Base-by-base conservation (phyloP, 495 filamentous ascomycete genomes). In the Annulohypoxylon stygium region DNA sequence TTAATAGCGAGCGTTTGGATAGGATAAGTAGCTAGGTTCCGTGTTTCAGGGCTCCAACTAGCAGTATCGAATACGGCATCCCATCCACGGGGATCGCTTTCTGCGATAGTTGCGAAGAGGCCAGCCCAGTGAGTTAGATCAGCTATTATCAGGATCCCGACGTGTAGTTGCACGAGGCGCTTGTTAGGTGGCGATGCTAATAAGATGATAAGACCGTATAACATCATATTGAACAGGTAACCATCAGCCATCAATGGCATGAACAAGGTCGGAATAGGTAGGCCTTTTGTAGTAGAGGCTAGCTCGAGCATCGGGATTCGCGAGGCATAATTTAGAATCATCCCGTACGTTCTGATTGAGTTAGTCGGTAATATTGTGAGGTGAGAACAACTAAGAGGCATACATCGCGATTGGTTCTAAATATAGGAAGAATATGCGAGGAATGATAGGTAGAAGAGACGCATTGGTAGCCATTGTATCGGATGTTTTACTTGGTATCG, bases 201-300 rank as follows among this genome's bases (percentile, higher is more conserved):
- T 76, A 83, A 78, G 51, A 82, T 81, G 18, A 81, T 70, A 7
- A 84, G 70, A 18, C 82, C 81, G 65, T 84, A 84, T 5, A 82
- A 65, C 16, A 79, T 54, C 26, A 82, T 84, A 25, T 79, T 80
- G 36, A 71, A 36, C 37, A 82, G 60, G 25, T 72, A 75, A 23
- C 63, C 48, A 3, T 39, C 34, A 4, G 62, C 61, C 65, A 65
- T 64, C 12, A 59, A 55, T 6, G 73, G 54, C 20, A 65, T 25
- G 23, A 61, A 47, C 16, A 75, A 23, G 20, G 63, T 53, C 12
- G 58, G 62, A 12, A 74, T 50, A 12, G 66, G 67, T 9, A 74
- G 37, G n/a, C 25, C 43, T 6, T 65, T 48, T 47, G 55, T 10
- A 18, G 55, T 26, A 14, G 73, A 63, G 11, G 72, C 61, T 34